phyloP scores from a whole-genome alignment of 371 early-diverging fungal genomes.

The Apophysomyces trapeziformis region DNA sequence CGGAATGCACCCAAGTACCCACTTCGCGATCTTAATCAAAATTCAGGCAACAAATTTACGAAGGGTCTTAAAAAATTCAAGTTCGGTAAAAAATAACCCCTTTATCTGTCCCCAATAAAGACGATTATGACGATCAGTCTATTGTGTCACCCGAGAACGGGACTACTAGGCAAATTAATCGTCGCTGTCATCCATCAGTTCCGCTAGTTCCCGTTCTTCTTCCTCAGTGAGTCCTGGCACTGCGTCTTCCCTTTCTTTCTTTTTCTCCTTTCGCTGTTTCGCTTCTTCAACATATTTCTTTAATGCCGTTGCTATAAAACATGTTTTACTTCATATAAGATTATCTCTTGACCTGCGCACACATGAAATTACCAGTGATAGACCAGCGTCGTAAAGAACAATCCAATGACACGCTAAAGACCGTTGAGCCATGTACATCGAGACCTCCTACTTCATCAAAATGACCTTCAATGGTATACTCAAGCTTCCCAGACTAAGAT shows the following conservation, averaged over 20 bases:
- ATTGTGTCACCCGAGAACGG: not conserved
- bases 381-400: constrained; percentile 80
- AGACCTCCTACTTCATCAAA: constrained; percentile 81
- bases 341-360: not conserved
- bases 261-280: constrained; percentile 20
- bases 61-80: constrained; percentile 30
- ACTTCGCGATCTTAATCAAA: constrained; percentile 30
- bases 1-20: constrained; percentile 48
- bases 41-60: constrained; percentile 29
- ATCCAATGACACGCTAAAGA: constrained; percentile 80
- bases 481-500: constrained; percentile 70
- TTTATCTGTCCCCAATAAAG: not conserved
- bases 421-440: constrained; percentile 49
- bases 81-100: constrained; percentile 27
- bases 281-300: constrained; percentile 32
- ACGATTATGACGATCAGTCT: too few relatives aligned
- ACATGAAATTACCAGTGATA: constrained; percentile 47
- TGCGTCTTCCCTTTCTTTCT: constrained; percentile 23
- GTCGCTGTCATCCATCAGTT: constrained; percentile 70
- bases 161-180: not conserved
- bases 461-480: constrained; percentile 74
- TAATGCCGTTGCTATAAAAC: constrained; percentile 23
- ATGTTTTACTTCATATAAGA: constrained; percentile 1
- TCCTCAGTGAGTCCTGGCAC: constrained; percentile 68
- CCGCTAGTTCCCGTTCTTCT: constrained; percentile 83